Base-by-base conservation (phyloP, 108 stramenopile species). In the Cyclotella atomus region DNA sequence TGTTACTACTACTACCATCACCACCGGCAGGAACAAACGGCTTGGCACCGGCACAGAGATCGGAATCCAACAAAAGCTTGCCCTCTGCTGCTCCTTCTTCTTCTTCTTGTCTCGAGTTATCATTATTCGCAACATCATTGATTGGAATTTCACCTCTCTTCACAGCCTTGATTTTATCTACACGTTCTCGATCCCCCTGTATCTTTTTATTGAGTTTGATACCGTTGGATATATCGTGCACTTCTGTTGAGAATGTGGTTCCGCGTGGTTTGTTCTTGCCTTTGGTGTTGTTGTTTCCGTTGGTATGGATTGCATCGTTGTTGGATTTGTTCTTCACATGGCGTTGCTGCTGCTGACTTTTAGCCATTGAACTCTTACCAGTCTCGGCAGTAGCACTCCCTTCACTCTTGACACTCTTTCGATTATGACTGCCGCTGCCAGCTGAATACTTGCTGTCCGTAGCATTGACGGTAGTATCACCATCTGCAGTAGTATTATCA, bases 71-170 rank as follows among this genome's bases (percentile, higher is more conserved):
- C 38, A 41, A n/a, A n/a, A n/a, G n/a, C 38, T 12, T 41, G 38
- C 38, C 7, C 12, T 41, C 38, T 41, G 9, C 38, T 12, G 16
- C 47, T 49, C 47, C 17, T 17, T n/a, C 47, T 49, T 17, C 17
- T 10, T 12, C n/a, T 49, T 10, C n/a, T n/a, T n/a, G n/a, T n/a
- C n/a, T n/a, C n/a, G n/a, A 49, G 16, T n/a, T 57, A 30, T 57
- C 32, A n/a, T 52, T 73, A 33, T 43, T 60, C 10, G 10, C 41
- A 32, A 68, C n/a, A n/a, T n/a, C n/a, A n/a, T n/a, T n/a, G n/a
- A n/a, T n/a, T n/a, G 30, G 21, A 57, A 34, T 14, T 41, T 65
- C 30, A 50, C 46, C 43, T 17, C 66, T 60, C 5, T 66, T 66
- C 14, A 61, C 41, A 59, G 57, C 38, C 34, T 62, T 25, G 1